phyloP scores from a whole-genome alignment of 306 rosid species.

The Gastrolobium bilobum region DNA sequence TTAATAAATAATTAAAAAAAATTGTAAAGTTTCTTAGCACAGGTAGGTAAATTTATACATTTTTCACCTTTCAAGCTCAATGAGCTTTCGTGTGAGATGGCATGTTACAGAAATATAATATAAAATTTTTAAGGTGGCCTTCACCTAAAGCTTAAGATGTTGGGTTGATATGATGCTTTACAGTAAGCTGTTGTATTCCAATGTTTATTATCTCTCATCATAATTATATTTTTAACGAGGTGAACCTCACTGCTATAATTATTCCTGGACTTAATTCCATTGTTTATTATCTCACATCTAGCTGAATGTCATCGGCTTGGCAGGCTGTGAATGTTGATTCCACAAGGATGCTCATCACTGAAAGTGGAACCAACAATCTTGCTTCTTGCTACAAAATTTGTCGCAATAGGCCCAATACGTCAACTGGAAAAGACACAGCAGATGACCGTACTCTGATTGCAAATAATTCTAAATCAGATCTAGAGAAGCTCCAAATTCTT shows the following conservation, averaged over 20 bases:
- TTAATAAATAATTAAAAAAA: no score
- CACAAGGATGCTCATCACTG: constrained; percentile 44
- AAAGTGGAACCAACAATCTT: constrained; percentile 46
- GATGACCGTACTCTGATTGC: constrained; percentile 33
- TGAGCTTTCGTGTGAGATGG: no score
- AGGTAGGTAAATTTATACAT: no score
- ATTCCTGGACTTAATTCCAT: constrained; percentile 35
- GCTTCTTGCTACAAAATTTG: constrained; percentile 47
- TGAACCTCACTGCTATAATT: constrained; percentile 22
- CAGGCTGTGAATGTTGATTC: constrained; percentile 61
- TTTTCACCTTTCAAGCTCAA: no score
- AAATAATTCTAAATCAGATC: constrained; percentile 51
- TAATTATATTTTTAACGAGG: constrained; percentile 34
- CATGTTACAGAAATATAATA: no score
- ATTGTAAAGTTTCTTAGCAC: no score
- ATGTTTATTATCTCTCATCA: constrained; percentile 16
- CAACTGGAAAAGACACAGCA: constrained; percentile 44
- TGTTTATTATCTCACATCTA: constrained; percentile 44
- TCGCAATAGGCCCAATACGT: constrained; percentile 44
- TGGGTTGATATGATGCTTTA: no score
- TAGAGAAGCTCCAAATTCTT: constrained; percentile 51
- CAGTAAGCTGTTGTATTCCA: constrained; percentile 34
- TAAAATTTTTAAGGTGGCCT: no score
- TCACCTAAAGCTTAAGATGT: no score
- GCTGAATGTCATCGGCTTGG: constrained; percentile 44